Evolutionary conservation across 306 rosid genomes (phyloP).

Genomic region (Rosa chinensis): DNA sequence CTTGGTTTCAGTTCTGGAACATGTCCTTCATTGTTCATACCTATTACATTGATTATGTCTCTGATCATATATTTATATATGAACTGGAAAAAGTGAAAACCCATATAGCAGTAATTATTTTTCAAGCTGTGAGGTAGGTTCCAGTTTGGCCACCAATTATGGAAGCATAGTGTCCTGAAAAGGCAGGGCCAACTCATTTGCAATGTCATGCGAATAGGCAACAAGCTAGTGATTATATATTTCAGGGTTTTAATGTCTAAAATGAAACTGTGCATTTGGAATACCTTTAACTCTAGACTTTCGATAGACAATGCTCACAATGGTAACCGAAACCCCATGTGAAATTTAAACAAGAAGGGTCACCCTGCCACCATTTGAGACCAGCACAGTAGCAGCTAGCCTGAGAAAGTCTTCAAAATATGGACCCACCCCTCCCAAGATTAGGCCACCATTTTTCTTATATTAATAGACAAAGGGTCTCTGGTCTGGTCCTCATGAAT

Average conservation of each 20-base stretch:
- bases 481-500: background rate
- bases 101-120: background rate
- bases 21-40: background rate
- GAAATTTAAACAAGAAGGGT: conserved; percentile 12
- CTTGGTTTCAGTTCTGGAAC: background rate
- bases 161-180: conserved; percentile 18
- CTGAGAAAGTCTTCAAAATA: background rate
- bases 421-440: conserved; percentile 9
- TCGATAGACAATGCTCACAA: background rate
- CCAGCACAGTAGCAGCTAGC: background rate
- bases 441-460: background rate
- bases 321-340: conserved; percentile 8
- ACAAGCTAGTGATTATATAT: background rate
- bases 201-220: conserved; percentile 19
- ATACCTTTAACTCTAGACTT: background rate
- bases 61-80: background rate
- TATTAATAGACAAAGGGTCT: background rate
- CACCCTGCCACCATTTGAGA: conserved; percentile 3
- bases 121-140: background rate
- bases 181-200: conserved; percentile 14
- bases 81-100: background rate
- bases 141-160: background rate
- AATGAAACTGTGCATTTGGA: background rate
- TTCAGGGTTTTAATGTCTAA: background rate
- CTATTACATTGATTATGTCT: background rate